Conservation (phyloP, 2,329 filamentous ascomycete species). For the Xylaria sp. region DNA sequence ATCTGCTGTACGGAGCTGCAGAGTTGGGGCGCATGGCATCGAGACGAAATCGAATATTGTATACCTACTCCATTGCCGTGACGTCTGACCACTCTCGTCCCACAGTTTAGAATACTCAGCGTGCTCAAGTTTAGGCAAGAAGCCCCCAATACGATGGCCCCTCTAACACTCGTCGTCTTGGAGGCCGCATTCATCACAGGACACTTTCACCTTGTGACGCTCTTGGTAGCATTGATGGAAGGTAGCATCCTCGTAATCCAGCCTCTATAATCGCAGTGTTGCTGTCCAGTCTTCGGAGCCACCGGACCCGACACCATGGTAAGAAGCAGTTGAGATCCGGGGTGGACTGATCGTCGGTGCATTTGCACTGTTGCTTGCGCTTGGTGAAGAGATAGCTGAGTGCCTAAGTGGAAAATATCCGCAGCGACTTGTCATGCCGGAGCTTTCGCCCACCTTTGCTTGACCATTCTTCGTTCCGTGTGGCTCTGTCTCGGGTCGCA, state of each 20-base stretch:
- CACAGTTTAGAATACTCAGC: neutral
- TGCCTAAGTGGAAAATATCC: conserved; percentile 32
- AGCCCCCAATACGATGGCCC: neutral
- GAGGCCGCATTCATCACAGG: conserved; percentile 14
- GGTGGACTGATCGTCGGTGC: neutral
- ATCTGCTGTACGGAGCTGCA: neutral
- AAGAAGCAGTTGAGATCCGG: conserved; percentile 1
- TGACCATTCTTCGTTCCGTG: conserved; percentile 27
- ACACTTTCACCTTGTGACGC: neutral
- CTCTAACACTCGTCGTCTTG: neutral
- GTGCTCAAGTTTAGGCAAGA: neutral
- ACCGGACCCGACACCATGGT: conserved; percentile 38
- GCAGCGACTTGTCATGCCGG: conserved; percentile 17
- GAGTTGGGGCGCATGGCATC: conserved; percentile 2
- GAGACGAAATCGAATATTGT: conserved; percentile 3
- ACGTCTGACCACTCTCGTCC: neutral
- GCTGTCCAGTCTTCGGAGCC: conserved; percentile 19
- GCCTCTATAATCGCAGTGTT: conserved; percentile 1
- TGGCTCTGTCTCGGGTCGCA: conserved; percentile 24
- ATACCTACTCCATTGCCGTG: conserved; percentile 1
- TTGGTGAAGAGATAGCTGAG: conserved; percentile 3
- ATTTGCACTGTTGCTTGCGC: neutral
- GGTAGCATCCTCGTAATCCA: conserved; percentile 21
- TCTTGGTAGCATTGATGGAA: neutral
- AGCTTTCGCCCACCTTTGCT: conserved; percentile 1